phyloP scores from a whole-genome alignment of 805 yeast genomes.

The Scheffersomyces amazonensis region DNA sequence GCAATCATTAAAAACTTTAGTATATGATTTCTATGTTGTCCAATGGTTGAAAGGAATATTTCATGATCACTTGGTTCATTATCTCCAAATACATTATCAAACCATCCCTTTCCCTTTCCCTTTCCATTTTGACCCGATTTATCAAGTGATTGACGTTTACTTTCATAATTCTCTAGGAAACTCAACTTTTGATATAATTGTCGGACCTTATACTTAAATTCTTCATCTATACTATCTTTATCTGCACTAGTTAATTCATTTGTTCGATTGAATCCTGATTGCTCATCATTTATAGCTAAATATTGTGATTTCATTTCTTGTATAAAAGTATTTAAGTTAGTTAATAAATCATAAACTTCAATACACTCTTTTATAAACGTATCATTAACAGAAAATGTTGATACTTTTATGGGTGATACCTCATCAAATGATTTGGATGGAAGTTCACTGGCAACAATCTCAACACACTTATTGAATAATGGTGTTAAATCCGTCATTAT shows the following conservation, averaged over 20 bases:
- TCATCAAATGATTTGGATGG: not conserved
- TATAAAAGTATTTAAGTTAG: conserved; percentile 29
- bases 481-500: conserved; percentile 54
- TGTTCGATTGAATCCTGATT: conserved; percentile 1
- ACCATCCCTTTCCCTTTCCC: conserved; percentile 12
- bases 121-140: conserved; percentile 10
- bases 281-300: conserved; percentile 19
- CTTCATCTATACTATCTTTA: conserved; percentile 55
- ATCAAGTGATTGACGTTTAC: conserved; percentile 31
- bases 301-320: conserved; percentile 22
- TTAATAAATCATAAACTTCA: conserved; percentile 31
- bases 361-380: conserved; percentile 39
- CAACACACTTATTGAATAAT: conserved; percentile 44
- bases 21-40: conserved; percentile 47
- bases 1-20: conserved; percentile 46
- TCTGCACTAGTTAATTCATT: conserved; percentile 39
- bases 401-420: not conserved
- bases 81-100: conserved; percentile 12
- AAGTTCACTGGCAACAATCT: conserved; percentile 38
- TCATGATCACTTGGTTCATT: conserved; percentile 33
- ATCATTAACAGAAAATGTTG: conserved; percentile 23
- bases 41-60: conserved; percentile 34
- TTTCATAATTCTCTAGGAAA: conserved; percentile 50
- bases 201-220: conserved; percentile 50
- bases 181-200: conserved; percentile 50